Evolutionary conservation across 306 rosid species (phyloP).

Genomic region (Trifolium dubium): DNA sequence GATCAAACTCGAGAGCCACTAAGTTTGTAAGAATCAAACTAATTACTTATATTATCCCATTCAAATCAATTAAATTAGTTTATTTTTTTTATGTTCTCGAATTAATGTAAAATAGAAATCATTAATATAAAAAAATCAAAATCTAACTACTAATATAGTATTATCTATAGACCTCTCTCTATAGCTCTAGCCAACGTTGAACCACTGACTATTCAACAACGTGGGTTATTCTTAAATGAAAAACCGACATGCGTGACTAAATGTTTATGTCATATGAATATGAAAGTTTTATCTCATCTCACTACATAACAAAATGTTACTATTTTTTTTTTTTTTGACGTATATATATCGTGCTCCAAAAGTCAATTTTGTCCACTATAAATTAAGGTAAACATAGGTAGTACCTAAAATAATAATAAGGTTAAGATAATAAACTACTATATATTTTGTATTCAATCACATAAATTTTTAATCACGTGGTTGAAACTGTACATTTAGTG

Average conservation of each 20-base stretch:
- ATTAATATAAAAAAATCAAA: no score
- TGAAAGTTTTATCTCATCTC: slow-evolving; percentile 4
- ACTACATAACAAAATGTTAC: not conserved
- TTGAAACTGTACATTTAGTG: slow-evolving; percentile 28
- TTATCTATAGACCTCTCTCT: no score
- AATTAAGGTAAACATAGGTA: no score
- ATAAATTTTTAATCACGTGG: slow-evolving; percentile 51
- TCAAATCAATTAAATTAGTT: no score
- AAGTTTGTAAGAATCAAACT: no score
- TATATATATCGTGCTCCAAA: slow-evolving; percentile 20
- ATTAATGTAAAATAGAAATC: no score
- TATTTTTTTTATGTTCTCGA: no score
- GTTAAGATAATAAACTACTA: not conserved
- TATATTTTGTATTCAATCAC: not conserved
- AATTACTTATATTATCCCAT: no score
- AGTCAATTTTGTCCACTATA: slow-evolving; percentile 49
- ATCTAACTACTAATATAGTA: no score
- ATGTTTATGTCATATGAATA: not conserved
- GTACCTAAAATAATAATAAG: no score
- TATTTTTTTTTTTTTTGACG: no score
- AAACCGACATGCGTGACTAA: not conserved
- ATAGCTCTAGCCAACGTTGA: not conserved
- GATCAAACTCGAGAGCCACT: no score
- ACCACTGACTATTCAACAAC: slow-evolving; percentile 7
- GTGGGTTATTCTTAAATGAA: slow-evolving; percentile 4